These are phyloP conservation scores for Fusarium poae DNA, from an alignment of 2,329 filamentous ascomycete genomes.

Conservation along the genomic window DNA sequence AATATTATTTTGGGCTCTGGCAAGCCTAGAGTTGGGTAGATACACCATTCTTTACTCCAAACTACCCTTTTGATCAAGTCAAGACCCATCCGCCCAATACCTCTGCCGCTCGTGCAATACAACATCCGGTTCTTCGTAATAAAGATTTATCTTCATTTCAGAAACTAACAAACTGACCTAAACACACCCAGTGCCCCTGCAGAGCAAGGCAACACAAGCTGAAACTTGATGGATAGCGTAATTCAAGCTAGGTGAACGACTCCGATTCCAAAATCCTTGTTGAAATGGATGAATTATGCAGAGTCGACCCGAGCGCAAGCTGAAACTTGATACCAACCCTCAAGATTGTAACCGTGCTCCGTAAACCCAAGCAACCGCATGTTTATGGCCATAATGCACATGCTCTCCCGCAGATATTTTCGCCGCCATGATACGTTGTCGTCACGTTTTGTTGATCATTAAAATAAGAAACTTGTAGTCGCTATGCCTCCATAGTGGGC, in stretches of 20 bases:
- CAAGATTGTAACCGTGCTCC: not conserved
- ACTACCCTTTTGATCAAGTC: not conserved
- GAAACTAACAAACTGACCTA: not conserved
- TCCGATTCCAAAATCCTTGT: constrained; percentile 7
- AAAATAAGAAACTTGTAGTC: constrained; percentile 22
- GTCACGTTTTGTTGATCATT: constrained; percentile 36
- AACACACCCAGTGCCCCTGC: not conserved
- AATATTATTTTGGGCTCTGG: not conserved
- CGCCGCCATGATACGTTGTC: constrained; percentile 28
- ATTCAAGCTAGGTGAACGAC: not conserved
- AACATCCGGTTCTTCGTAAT: not conserved
- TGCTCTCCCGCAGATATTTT: constrained; percentile 11
- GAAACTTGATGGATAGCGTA: constrained; percentile 18
- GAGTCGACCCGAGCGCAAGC: not conserved
- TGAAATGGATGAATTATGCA: constrained; percentile 9
- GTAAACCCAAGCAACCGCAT: not conserved
- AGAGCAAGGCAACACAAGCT: constrained; percentile 21
- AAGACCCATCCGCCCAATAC: not conserved
- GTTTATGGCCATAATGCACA: constrained; percentile 1
- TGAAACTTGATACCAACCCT: not conserved
- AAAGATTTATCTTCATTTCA: not conserved
- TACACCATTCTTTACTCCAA: not conserved
- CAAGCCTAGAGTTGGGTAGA: constrained; percentile 6
- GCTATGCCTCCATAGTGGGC: not conserved
- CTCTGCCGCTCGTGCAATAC: not conserved